phyloP scores from a whole-genome alignment of 169 alveolate species.

The Condylostoma magnum region DNA sequence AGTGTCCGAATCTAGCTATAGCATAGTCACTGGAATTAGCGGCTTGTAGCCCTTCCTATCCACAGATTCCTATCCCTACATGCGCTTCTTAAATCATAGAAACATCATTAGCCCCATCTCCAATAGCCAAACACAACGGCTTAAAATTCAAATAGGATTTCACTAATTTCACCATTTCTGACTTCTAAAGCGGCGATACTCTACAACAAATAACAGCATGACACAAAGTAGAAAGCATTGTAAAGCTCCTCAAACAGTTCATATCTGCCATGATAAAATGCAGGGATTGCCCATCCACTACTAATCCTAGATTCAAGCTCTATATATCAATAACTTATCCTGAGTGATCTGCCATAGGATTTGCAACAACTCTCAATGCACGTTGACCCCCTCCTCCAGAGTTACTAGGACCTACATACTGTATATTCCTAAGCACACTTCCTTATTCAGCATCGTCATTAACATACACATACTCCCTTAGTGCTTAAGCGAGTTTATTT shows the following conservation, averaged over 20 bases:
- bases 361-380: too few species aligned
- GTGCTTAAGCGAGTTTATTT: too few species aligned
- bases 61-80: conserved; percentile 73
- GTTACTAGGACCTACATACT: too few species aligned
- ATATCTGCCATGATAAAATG: background rate
- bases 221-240: conserved; percentile 3
- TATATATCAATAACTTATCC: background rate
- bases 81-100: conserved; percentile 64
- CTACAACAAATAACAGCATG: conserved; percentile 93
- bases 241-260: background rate
- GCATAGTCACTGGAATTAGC: conserved; percentile 66
- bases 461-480: too few species aligned
- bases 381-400: too few species aligned
- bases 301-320: background rate
- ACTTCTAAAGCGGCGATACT: conserved; percentile 96
- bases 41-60: conserved; percentile 67
- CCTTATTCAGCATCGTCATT: too few species aligned
- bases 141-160: conserved; percentile 56
- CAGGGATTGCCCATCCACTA: conserved; percentile 17
- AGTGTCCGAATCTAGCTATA: conserved; percentile 58
- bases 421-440: too few species aligned
- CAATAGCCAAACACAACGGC: conserved; percentile 61
- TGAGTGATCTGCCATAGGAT: too few species aligned
- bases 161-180: conserved; percentile 78
- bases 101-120: conserved; percentile 84